These are phyloP conservation scores for Davidsoniella eucalypti DNA, from an alignment of 2,329 filamentous ascomycete species.

Conservation along the genomic window DNA sequence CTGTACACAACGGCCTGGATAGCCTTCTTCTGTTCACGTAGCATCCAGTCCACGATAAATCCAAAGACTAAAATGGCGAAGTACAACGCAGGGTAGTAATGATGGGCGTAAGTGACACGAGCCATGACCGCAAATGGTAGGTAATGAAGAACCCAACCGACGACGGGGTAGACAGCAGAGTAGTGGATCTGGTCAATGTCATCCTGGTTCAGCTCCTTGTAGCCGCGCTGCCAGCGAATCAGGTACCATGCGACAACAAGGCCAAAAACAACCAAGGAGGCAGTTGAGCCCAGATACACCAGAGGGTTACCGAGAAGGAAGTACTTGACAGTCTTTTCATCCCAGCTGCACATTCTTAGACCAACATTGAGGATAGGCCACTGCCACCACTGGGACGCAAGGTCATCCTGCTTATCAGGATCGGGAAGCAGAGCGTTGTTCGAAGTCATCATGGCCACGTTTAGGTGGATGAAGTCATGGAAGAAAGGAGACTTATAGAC, in stretches of 20 bases:
- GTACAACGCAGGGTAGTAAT: slow-evolving; percentile 97
- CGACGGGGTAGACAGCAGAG: slow-evolving; percentile 72
- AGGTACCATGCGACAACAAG: slow-evolving; percentile 68
- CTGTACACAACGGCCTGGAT: slow-evolving; percentile 56
- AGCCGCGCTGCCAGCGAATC: slow-evolving; percentile 91
- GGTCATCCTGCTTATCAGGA: slow-evolving; percentile 95
- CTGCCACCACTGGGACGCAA: slow-evolving; percentile 95
- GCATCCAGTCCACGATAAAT: slow-evolving; percentile 75
- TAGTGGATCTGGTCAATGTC: slow-evolving; percentile 95
- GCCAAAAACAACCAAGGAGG: slow-evolving; percentile 55
- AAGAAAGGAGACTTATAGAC: slow-evolving; percentile 94
- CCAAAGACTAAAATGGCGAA: slow-evolving; percentile 84
- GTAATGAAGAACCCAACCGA: slow-evolving; percentile 95
- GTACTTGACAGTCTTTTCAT: slow-evolving; percentile 89
- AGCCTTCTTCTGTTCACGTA: slow-evolving; percentile 46
- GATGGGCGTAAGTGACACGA: slow-evolving; percentile 95
- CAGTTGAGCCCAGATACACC: slow-evolving; percentile 89
- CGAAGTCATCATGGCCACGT: slow-evolving; percentile 99
- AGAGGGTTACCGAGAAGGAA: slow-evolving; percentile 94
- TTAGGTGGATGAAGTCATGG: slow-evolving; percentile 93
- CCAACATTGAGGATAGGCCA: slow-evolving; percentile 94
- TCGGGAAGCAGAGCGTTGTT: slow-evolving; percentile 97
- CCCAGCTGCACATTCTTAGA: slow-evolving; percentile 97
- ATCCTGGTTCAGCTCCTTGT: slow-evolving; percentile 56
- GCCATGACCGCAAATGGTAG: slow-evolving; percentile 94